Evolutionary conservation across 352 stramenopile species (phyloP), one percentile per base, ranked within the genome.

Genomic region (Globisporangium paroecandrum): DNA sequence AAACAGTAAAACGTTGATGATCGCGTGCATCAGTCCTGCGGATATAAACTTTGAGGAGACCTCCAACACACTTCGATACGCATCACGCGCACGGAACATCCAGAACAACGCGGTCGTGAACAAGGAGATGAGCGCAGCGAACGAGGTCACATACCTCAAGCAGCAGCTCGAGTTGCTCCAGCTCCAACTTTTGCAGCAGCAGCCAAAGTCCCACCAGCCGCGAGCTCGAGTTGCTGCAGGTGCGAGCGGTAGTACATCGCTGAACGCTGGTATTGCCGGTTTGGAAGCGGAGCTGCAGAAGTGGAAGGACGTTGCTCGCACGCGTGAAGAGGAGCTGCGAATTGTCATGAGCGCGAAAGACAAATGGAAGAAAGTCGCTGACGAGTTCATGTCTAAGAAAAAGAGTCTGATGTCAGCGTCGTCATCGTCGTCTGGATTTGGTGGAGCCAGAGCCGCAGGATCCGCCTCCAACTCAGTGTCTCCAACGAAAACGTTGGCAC

Each of bases 91-190:
- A 5, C 99, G 99, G 55, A 99, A 99, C 63, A 99, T 99, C 71
- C 96, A 99, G 70, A 99, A 99, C 76, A 90, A 94, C 66, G 95
- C 97, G 1, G 87, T 98, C 62, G 92, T 99, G 43, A 99, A 99
- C 75, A 93, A 99, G 68, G 95, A 99, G 66, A 80, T 92, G 24
- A 98, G 97, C 63, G 87, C 95, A 25, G 85, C 93, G 34, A 98
- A 75, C 58, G 77, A 89, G 66, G 66, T 93, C 10, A 38, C 46
- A 5, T 82, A 77, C 46, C 71, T 94, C 8, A 90, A 89, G 59
- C 81, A 88, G 62, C 82, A 94, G 66, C 56, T 94, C 22, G 83
- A 86, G 56, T 65, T 90, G 38, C 60, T 91, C 38, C 77, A 90
- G 54, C 62, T 89, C 12, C 80, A 92, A 65, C 65, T 94, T 15